phyloP scores from a whole-genome alignment of 495 filamentous ascomycete species.

The Hypoxylon crocopeplum region DNA sequence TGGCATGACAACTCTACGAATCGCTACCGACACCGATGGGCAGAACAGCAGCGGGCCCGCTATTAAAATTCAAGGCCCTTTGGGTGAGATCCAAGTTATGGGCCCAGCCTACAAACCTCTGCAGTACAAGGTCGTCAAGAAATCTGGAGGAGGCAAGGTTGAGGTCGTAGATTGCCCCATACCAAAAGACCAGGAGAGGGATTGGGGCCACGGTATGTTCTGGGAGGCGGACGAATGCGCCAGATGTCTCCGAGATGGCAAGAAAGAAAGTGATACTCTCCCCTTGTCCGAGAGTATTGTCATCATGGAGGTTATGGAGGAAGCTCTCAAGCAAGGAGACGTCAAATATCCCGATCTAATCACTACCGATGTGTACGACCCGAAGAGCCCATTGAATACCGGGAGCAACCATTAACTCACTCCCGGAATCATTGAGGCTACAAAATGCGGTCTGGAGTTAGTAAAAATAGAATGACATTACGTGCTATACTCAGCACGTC shows the following conservation, averaged over 20 bases:
- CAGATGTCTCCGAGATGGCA: constrained; percentile 81
- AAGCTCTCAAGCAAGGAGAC: constrained; percentile 77
- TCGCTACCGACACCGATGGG: constrained; percentile 70
- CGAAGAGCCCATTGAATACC: constrained; percentile 59
- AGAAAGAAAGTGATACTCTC: constrained; percentile 75
- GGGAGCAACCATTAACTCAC: constrained; percentile 36
- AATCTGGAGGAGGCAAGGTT: constrained; percentile 51
- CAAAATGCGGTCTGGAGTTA: no score
- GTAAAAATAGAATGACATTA: no score
- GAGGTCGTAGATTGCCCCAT: constrained; percentile 69
- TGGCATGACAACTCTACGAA: constrained; percentile 76
- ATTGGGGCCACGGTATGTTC: constrained; percentile 83
- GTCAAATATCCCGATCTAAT: constrained; percentile 83
- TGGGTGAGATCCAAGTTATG: constrained; percentile 85
- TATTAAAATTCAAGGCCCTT: constrained; percentile 82
- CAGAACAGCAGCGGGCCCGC: constrained; percentile 67
- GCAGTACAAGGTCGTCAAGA: constrained; percentile 65
- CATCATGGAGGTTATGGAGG: constrained; percentile 96
- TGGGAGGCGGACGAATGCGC: constrained; percentile 95
- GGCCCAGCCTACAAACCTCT: constrained; percentile 75
- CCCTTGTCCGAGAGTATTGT: constrained; percentile 84
- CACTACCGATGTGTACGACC: constrained; percentile 75
- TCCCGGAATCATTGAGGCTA: no score
- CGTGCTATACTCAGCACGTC: no score
- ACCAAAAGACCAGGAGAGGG: constrained; percentile 57